phyloP scores from a whole-genome alignment of 768 basidiomycete genomes.

The Boletus sp. region DNA sequence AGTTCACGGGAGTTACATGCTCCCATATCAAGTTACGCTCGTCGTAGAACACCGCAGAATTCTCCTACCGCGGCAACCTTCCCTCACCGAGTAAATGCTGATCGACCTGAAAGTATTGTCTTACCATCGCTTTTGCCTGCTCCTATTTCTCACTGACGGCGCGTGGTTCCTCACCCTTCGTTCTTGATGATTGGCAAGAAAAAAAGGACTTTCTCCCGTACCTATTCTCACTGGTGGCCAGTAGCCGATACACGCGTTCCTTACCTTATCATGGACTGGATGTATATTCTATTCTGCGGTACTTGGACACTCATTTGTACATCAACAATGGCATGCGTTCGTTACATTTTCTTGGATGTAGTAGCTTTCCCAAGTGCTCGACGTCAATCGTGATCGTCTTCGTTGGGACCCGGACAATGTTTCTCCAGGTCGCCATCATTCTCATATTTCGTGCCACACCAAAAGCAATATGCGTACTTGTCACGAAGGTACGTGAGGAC shows the following conservation, averaged over 20 bases:
- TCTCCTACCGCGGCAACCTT: slow-evolving; percentile 72
- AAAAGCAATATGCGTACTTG: slow-evolving; percentile 78
- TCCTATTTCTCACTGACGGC: slow-evolving; percentile 21
- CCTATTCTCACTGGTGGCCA: neutral
- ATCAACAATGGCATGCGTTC: slow-evolving; percentile 28
- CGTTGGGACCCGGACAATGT: slow-evolving; percentile 72
- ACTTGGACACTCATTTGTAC: slow-evolving; percentile 31
- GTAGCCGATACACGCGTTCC: slow-evolving; percentile 8
- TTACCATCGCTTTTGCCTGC: slow-evolving; percentile 61
- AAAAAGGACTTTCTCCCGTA: neutral
- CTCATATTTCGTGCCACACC: slow-evolving; percentile 81
- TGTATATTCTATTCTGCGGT: slow-evolving; percentile 17
- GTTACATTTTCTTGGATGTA: slow-evolving; percentile 4
- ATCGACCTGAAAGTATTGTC: slow-evolving; percentile 31
- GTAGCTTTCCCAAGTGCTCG: neutral
- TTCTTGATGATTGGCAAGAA: neutral
- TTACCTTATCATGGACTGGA: slow-evolving; percentile 20
- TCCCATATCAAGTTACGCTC: slow-evolving; percentile 78
- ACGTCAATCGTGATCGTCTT: slow-evolving; percentile 75
- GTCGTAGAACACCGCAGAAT: slow-evolving; percentile 73
- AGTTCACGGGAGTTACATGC: slow-evolving; percentile 57
- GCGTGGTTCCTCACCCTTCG: neutral
- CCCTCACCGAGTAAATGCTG: slow-evolving; percentile 34
- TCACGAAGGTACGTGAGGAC: slow-evolving; percentile 74
- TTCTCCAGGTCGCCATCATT: slow-evolving; percentile 54